Evolutionary conservation across 805 yeast genomes (phyloP), one percentile per base, ranked within the genome.

Genomic region (Barnettozyma sucrosica): DNA sequence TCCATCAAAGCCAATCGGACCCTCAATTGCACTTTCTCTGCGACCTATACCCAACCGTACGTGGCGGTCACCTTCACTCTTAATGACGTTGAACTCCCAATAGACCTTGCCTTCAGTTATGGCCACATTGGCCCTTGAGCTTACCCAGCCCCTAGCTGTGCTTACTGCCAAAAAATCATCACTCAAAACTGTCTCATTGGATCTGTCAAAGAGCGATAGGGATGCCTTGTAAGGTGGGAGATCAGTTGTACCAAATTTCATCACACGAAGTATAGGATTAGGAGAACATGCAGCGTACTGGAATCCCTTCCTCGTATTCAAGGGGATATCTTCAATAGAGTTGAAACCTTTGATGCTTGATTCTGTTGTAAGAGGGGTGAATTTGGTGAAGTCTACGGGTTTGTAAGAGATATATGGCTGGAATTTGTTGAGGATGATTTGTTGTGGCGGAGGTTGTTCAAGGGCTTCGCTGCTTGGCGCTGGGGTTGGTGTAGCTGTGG

Each of bases 1-100:
- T 0, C 89, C 92, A 65, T 93, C 98, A 58, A 79, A 88, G 3
- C 99, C 99, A 6, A 90, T 93, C 0, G 99, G 98, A 0, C 95
- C 96, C 55, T 92, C 97, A 39, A 90, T 66, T 43, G 89, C 79
- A 2, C 96, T 93, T 59, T 92, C 98, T 51, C 89, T 75, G 45
- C 98, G 70, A 0, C 84, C 84, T 33, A 92, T 61, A 0, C 99
- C 99, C 25, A 90, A 61, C 25, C 99, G 68, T 1, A 93, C 89
- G 63, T 90, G 92, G 1, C 66, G 58, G 5, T 57, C 51, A 5
- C 57, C 55, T 50, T 67, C 67, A 32, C 66, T 57, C 36, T 60
- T 55, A 5, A 80, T 47, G 2, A 92, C 76, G 46, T 78, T 74
- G 52, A 81, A 83, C 63, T 92, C 98, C 66, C 87, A 80, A 64